Evolutionary conservation across 768 basidiomycete genomes (phyloP), one percentile per base, ranked within the genome.

Genomic region (Leccinum variicolor): DNA sequence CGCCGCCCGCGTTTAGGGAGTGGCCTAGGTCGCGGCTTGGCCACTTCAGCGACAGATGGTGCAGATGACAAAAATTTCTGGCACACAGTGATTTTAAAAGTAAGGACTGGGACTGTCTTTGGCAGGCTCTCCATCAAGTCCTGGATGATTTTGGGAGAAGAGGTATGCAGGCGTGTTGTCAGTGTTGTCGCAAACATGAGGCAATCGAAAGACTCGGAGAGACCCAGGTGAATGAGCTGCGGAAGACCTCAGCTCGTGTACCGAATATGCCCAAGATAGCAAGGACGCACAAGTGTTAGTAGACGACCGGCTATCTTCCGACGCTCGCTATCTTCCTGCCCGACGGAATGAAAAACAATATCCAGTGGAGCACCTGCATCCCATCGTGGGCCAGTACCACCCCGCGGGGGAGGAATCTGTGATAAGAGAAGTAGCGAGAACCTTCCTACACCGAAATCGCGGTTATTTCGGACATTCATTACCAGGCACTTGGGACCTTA

Each of bases 361-460:
- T 83, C 78, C 17, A 87, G 68, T 1, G 83, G 80, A 21, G 70
- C 71, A 29, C 77, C 77, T 15, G 76, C 73, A 28, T 87, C 85
- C 81, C 84, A 86, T 64, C 84, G 78, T 6, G 77, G 70, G 26
- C 76, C 77, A 23, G 68, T 64, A 21, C 76, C 79, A 41, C 75
- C 71, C 56, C 81, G 78, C 11, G 84, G 77, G 6, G 76, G 75
- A 25, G 86, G 84, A 14, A 89, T 79, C 67, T 88, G 85, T 21
- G 75, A 73, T 26, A 87, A 69, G 45, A 89, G 74, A 25, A 86
- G 74, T 6, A 77, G 75, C 1, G 85, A 87, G 60, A 80, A 76
- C 53, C 57, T 72, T 41, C 62, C 80, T 81, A 57, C 23, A 36
- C 13, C 9, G 47, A 55, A 53, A 52, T 17, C 33, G 57, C 7